phyloP scores from a whole-genome alignment of 2,329 filamentous ascomycete species.

The Aureobasidium pullulans region DNA sequence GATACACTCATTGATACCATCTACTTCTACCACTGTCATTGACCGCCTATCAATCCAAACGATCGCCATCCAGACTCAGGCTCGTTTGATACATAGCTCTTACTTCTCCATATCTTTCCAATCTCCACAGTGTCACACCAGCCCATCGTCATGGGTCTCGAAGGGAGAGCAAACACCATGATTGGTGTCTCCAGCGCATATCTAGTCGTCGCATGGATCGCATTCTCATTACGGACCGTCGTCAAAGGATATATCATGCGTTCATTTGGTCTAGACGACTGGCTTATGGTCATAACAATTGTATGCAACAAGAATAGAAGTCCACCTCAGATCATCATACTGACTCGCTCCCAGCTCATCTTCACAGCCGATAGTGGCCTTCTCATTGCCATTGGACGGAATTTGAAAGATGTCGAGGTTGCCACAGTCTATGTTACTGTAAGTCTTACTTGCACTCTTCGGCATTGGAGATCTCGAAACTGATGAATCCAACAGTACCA shows the following conservation, averaged over 20 bases:
- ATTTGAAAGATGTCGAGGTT: background rate
- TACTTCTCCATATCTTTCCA: too few species aligned
- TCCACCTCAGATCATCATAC: background rate
- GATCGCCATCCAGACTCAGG: background rate
- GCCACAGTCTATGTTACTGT: background rate
- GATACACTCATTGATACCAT: too few species aligned
- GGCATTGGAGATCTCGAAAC: background rate
- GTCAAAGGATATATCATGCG: conserved; percentile 4
- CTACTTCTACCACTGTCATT: too few species aligned
- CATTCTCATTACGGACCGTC: background rate
- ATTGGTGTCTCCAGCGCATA: background rate
- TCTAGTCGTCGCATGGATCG: conserved; percentile 1
- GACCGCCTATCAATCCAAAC: too few species aligned
- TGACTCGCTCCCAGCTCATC: background rate
- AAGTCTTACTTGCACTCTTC: background rate
- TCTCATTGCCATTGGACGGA: background rate
- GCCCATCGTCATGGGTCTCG: background rate
- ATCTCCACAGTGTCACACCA: background rate
- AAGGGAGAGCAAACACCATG: conserved; percentile 1
- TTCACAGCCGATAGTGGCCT: conserved; percentile 1
- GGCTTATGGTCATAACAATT: conserved; percentile 4
- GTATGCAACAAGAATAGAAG: background rate
- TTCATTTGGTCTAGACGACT: background rate
- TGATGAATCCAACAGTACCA: conserved; percentile 17
- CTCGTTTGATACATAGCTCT: background rate